phyloP scores from a whole-genome alignment of 129 eudicot species.

The Flaveria robusta region DNA sequence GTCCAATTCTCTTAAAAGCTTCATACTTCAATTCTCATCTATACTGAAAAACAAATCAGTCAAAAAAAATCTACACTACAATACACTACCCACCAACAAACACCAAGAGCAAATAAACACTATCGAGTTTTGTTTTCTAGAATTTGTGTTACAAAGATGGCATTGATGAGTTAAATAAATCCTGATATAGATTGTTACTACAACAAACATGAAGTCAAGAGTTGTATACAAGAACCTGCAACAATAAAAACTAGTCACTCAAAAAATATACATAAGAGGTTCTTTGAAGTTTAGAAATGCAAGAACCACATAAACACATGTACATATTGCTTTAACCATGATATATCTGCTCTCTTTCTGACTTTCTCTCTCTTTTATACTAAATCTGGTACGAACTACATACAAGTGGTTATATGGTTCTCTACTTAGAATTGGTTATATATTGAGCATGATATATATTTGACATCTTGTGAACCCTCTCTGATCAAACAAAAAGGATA shows the following conservation, averaged over 20 bases:
- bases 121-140: background rate
- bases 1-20: background rate
- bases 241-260: conserved; percentile 5
- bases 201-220: conserved; percentile 5
- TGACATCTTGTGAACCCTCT: conserved; percentile 15
- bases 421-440: background rate
- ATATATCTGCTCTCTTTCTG: background rate
- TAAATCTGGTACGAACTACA: background rate
- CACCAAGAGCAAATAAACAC: background rate
- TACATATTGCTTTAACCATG: background rate
- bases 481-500: background rate
- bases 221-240: conserved; percentile 25
- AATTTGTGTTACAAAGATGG: background rate
- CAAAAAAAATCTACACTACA: background rate
- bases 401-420: background rate
- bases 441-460: background rate
- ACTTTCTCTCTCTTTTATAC: background rate
- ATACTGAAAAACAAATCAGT: background rate
- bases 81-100: background rate
- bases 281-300: background rate
- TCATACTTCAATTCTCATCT: background rate
- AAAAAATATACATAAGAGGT: background rate
- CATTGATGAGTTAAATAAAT: background rate
- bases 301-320: background rate
- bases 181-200: background rate